Percentiles rank a stretch among this genome's conserved stretches.
phyloP scores from a whole-genome alignment of 2,329 filamentous ascomycete genomes.

The Chaetomium strumarium region DNA sequence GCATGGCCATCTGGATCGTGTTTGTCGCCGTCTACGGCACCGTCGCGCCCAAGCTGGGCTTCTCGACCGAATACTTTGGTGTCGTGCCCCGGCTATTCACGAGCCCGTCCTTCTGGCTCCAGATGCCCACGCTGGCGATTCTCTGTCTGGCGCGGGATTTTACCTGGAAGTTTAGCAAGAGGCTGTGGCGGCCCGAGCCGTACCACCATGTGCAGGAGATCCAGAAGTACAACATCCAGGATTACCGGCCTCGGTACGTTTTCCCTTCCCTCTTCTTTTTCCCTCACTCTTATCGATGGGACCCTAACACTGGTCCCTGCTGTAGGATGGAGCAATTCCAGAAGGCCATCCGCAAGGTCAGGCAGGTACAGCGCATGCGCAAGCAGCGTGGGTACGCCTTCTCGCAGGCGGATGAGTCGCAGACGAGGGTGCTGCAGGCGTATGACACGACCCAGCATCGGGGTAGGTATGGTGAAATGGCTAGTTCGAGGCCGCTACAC shows the following conservation, averaged over 20 bases:
- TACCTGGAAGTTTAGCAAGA: conserved; percentile 93
- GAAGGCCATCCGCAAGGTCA: conserved; percentile 96
- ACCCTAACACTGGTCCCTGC: not conserved
- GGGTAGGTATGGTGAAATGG: conserved; percentile 95
- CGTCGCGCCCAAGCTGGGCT: conserved; percentile 72
- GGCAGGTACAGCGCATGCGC: conserved; percentile 97
- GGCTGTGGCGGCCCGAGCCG: conserved; percentile 92
- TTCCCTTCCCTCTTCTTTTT: not conserved
- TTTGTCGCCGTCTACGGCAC: conserved; percentile 85
- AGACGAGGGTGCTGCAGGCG: conserved; percentile 89
- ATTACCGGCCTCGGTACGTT: conserved; percentile 85
- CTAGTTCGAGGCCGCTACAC: conserved; percentile 30
- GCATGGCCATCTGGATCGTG: conserved; percentile 82
- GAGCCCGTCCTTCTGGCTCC: conserved; percentile 84
- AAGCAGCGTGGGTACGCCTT: conserved; percentile 99
- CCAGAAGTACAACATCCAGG: conserved; percentile 99
- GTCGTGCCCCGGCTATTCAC: conserved; percentile 75
- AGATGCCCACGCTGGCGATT: conserved; percentile 72
- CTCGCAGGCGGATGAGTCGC: conserved; percentile 92
- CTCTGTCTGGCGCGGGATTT: conserved; percentile 85
- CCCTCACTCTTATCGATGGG: conserved; percentile 12
- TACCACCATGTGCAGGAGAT: conserved; percentile 99
- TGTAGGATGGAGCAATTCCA: conserved; percentile 97
- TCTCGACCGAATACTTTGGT: conserved; percentile 80
- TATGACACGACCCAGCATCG: conserved; percentile 94